Evolutionary conservation across 2,329 filamentous ascomycete genomes (phyloP).

Genomic region (Paraphaeosphaeria sporulosa): DNA sequence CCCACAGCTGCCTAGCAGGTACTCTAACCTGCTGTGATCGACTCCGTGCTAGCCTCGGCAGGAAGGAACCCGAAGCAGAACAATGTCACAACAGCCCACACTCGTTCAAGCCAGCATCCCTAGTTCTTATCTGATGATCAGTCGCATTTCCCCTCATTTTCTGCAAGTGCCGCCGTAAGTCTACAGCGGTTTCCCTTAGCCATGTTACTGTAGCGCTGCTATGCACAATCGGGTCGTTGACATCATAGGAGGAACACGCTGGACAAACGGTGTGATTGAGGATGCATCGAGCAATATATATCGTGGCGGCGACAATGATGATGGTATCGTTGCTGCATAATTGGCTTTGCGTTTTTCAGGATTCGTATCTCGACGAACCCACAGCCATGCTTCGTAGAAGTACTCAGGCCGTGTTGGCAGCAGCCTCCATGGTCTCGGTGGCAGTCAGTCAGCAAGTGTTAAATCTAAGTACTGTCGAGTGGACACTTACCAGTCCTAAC

Average conservation of each 20-base stretch:
- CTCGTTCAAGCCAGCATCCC: neutral
- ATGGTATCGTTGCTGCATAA: neutral
- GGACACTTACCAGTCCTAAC: constrained; percentile 56
- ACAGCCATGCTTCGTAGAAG: constrained; percentile 21
- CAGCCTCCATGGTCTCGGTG: constrained; percentile 19
- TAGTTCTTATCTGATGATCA: constrained; percentile 5
- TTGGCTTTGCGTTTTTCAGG: neutral
- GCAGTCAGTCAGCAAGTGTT: constrained; percentile 23
- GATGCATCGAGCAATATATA: constrained; percentile 16
- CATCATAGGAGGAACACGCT: constrained; percentile 9
- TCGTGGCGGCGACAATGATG: constrained; percentile 1
- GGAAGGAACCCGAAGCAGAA: neutral
- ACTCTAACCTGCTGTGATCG: neutral
- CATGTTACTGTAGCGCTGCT: constrained; percentile 14
- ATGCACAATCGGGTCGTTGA: constrained; percentile 5
- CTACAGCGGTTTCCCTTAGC: constrained; percentile 5
- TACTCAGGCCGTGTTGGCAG: constrained; percentile 26
- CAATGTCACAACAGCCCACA: neutral
- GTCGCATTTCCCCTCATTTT: constrained; percentile 11
- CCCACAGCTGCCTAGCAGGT: neutral
- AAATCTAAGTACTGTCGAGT: constrained; percentile 40
- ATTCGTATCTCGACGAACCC: neutral
- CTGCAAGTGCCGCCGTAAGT: constrained; percentile 1
- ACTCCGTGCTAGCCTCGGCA: neutral
- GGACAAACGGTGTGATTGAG: neutral